These are phyloP conservation scores for Besnoitia besnoiti DNA, from an alignment of 169 alveolate genomes.

Conservation along the genomic window DNA sequence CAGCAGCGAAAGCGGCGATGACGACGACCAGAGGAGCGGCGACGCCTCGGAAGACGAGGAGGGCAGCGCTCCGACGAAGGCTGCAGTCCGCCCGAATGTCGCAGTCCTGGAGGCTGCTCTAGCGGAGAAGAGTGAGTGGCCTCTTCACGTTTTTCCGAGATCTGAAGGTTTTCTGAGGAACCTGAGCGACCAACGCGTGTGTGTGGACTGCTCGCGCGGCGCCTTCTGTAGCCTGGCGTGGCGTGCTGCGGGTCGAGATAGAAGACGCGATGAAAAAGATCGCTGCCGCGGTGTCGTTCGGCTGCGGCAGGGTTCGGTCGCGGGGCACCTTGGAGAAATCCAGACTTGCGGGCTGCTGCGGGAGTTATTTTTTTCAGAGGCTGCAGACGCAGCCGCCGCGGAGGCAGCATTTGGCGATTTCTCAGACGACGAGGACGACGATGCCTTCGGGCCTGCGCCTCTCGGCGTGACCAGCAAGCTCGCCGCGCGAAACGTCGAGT, in stretches of 20 bases:
- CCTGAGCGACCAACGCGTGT: background rate
- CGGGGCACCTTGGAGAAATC: no score
- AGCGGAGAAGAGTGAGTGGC: background rate
- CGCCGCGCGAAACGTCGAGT: slow-evolving; percentile 46
- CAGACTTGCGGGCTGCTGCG: no score
- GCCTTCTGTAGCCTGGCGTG: no score
- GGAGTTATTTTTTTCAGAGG: background rate
- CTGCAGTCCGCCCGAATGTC: background rate
- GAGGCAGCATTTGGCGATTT: background rate
- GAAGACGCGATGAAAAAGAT: no score
- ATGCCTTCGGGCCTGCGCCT: slow-evolving; percentile 44
- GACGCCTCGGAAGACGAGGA: background rate
- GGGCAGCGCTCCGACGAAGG: background rate
- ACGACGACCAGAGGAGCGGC: background rate
- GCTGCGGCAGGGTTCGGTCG: no score
- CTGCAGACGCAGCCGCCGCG: background rate
- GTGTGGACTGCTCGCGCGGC: background rate
- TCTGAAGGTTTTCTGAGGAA: background rate
- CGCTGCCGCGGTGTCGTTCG: no score
- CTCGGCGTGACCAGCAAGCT: slow-evolving; percentile 27
- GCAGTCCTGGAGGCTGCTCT: slow-evolving; percentile 15
- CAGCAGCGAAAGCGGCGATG: background rate
- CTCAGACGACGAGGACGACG: background rate
- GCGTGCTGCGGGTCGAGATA: no score
- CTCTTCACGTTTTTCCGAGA: background rate